These are phyloP conservation scores for Oryza coarctata DNA, from an alignment of 176 grass and related monocot genomes.

Conservation along the genomic window DNA sequence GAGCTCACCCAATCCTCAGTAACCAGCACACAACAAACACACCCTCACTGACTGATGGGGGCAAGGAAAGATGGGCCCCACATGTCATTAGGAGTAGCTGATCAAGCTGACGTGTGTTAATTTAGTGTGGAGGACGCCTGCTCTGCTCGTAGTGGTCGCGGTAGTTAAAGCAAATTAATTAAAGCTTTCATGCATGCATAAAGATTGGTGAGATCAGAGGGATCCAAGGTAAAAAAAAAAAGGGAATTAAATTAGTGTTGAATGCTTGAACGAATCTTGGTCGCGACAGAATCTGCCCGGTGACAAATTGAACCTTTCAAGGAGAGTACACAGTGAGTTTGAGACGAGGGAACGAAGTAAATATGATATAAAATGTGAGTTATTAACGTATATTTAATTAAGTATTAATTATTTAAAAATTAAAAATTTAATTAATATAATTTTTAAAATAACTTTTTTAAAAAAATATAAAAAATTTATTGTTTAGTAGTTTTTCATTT, in stretches of 20 bases:
- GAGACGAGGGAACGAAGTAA: too few species aligned
- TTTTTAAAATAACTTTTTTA: too few species aligned
- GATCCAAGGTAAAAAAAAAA: background rate
- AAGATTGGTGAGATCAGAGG: background rate
- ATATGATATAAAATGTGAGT: too few species aligned
- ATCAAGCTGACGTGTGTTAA: rapidly evolving
- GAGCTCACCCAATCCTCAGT: background rate
- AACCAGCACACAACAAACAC: rapidly evolving
- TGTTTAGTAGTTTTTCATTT: too few species aligned
- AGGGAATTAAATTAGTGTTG: background rate
- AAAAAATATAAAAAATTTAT: too few species aligned
- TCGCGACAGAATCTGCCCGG: background rate
- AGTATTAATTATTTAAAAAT: too few species aligned
- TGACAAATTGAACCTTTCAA: background rate
- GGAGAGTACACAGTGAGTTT: background rate
- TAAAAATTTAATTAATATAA: too few species aligned
- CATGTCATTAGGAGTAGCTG: rapidly evolving
- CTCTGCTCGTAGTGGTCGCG: background rate
- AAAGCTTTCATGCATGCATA: background rate
- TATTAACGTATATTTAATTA: too few species aligned
- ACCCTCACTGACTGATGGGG: background rate
- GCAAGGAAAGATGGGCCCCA: rapidly evolving
- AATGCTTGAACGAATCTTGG: slow-evolving; percentile 19
- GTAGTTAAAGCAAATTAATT: slow-evolving; percentile 20
- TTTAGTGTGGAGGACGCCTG: background rate